Evolutionary conservation across 2,329 filamentous ascomycete species (phyloP).

Genomic region (Stemphylium vesicarium): DNA sequence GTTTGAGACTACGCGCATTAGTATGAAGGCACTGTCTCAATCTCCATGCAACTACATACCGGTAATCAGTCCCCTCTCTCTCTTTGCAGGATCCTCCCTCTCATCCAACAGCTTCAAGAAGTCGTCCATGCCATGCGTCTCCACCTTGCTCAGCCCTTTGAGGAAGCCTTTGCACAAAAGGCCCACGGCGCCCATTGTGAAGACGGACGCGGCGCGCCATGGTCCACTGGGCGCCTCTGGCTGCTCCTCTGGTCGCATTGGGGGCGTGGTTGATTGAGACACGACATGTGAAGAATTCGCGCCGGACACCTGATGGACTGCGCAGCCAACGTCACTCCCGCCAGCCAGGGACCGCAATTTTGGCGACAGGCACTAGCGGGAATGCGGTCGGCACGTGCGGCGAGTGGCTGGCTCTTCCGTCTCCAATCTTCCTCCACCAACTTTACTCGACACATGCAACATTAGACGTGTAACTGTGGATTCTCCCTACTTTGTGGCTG

Average conservation of each 20-base stretch:
- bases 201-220: conserved; percentile 76
- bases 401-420: conserved; percentile 16
- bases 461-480: background rate
- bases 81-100: conserved; percentile 68
- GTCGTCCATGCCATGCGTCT: conserved; percentile 76
- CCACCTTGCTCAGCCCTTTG: conserved; percentile 73
- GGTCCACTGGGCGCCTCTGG: conserved; percentile 64
- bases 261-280: conserved; percentile 16
- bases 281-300: conserved; percentile 24
- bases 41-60: conserved; percentile 58
- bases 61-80: conserved; percentile 81
- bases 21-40: background rate
- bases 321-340: conserved; percentile 23
- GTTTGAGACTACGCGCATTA: conserved; percentile 71
- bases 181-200: conserved; percentile 76
- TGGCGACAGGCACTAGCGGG: conserved; percentile 23
- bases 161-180: conserved; percentile 76
- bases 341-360: conserved; percentile 22
- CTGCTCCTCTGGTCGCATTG: conserved; percentile 53
- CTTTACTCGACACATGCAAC: background rate
- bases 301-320: conserved; percentile 9
- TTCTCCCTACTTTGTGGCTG: background rate
- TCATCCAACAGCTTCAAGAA: conserved; percentile 79
- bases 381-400: conserved; percentile 9
- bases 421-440: background rate